A percentile compares a stretch with the other conserved stretches of the same genome.
phyloP scores from a whole-genome alignment of 129 eudicot species.

The Flaveria sonorensis region DNA sequence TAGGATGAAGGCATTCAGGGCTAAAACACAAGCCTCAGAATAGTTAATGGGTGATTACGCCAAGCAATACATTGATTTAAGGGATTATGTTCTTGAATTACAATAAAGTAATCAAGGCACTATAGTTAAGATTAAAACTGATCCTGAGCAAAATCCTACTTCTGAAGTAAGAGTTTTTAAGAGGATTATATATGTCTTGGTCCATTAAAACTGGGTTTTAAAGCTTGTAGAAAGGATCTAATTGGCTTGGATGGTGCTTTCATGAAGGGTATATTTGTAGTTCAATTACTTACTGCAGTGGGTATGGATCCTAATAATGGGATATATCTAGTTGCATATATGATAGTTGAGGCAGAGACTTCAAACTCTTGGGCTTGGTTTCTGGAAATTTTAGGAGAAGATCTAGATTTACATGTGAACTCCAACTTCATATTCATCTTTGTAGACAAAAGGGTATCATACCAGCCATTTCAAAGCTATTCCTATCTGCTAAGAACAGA shows the following conservation, averaged over 20 bases:
- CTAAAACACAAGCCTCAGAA: neutral
- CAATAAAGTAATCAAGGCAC: neutral
- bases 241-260: too few species aligned
- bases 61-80: neutral
- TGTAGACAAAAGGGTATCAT: neutral
- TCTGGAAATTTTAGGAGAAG: neutral
- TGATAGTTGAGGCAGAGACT: neutral
- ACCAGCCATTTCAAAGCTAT: neutral
- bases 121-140: neutral
- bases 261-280: neutral
- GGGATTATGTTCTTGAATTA: neutral
- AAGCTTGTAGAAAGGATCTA: too few species aligned
- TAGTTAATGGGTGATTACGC: neutral
- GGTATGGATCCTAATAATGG: neutral
- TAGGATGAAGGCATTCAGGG: neutral
- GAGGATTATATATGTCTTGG: too few species aligned
- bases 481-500: neutral
- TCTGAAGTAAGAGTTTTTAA: neutral
- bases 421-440: neutral
- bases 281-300: neutral
- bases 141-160: neutral
- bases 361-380: neutral
- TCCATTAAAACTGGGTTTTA: too few species aligned
- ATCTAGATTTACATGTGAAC: neutral
- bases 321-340: neutral